Base-by-base conservation (phyloP, 306 rosid genomes). In the Trifolium pratense region DNA sequence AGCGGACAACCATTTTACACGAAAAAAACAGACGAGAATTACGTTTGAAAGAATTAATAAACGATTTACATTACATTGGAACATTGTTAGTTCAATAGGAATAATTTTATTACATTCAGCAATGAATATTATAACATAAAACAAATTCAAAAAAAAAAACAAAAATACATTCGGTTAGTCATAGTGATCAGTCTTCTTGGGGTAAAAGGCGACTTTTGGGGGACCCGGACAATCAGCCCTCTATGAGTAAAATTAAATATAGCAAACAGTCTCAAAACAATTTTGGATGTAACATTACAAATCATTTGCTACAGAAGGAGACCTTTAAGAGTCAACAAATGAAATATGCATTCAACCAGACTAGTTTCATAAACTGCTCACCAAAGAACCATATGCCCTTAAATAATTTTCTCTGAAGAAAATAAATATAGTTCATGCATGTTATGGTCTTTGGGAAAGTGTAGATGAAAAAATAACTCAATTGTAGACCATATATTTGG, bases 401-500 rank as follows among this genome's bases (percentile, higher is more conserved):
- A 7, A 34, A 59, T 21, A 42, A 70, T 20, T 66, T 79, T 71
- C 79, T 39, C 57, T 0, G 34, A 31, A 40, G 53, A 72, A 68
- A 31, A 61, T 37, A 70, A 46, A 68, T 34, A 46, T 45, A 18
- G 60, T 32, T 15, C 14, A n/a, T 16, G 74, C 73, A 42, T 10
- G 20, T 36, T 29, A 68, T 53, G 78, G 84, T 77, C 75, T 66
- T 18, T 17, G 53, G n/a, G 26, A 36, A 62, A 32, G 75, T 13
- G 75, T 13, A 66, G 70, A 73, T 9, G 48, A 56, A 69, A 76
- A 64, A 51, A 46, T 9, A 26, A 77, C 86, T 93, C 82, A 95
- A 75, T 95, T 95, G 88, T 95, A 95, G 66, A 95, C 99, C 99
- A 95, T 95, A 77, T 95, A 95, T 73, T 95, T 95, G 8, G 99